Percentiles rank a stretch among this genome's conserved stretches.
These are phyloP conservation scores for Talaromyces funiculosus DNA, from an alignment of 2,329 filamentous ascomycete species.

Conservation along the genomic window DNA sequence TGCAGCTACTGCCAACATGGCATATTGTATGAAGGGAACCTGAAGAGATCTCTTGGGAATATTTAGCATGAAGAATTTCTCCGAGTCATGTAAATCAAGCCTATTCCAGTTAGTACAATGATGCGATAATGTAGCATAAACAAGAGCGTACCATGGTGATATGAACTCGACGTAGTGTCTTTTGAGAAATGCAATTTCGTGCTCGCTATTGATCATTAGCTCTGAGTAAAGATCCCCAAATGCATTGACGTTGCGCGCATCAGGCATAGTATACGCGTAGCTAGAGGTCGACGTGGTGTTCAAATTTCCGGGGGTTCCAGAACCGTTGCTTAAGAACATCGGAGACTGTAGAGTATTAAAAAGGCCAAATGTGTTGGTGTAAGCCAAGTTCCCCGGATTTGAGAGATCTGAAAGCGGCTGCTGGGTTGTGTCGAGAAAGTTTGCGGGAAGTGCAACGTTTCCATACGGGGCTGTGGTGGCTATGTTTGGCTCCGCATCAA, in stretches of 20 bases:
- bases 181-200: constrained; percentile 34
- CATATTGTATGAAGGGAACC: constrained; percentile 29
- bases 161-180: constrained; percentile 33
- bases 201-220: constrained; percentile 33
- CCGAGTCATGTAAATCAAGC: constrained; percentile 36
- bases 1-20: constrained; percentile 36
- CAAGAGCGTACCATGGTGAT: constrained; percentile 28
- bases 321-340: not conserved
- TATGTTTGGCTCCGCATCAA: not conserved
- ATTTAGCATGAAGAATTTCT: constrained; percentile 35
- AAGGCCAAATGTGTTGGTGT: not conserved
- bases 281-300: not conserved
- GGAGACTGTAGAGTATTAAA: not conserved
- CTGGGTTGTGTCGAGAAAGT: not conserved
- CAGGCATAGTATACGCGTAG: not conserved
- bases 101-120: constrained; percentile 19
- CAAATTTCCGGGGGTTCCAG: not conserved
- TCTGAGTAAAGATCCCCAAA: constrained; percentile 33
- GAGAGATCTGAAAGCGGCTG: not conserved
- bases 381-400: not conserved
- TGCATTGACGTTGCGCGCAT: not conserved
- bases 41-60: constrained; percentile 34
- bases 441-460: not conserved
- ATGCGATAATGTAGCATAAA: not conserved
- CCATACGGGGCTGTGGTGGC: not conserved